Conservation (phyloP, 2,329 filamentous ascomycete species). For the Epichloe glyceriae region DNA sequence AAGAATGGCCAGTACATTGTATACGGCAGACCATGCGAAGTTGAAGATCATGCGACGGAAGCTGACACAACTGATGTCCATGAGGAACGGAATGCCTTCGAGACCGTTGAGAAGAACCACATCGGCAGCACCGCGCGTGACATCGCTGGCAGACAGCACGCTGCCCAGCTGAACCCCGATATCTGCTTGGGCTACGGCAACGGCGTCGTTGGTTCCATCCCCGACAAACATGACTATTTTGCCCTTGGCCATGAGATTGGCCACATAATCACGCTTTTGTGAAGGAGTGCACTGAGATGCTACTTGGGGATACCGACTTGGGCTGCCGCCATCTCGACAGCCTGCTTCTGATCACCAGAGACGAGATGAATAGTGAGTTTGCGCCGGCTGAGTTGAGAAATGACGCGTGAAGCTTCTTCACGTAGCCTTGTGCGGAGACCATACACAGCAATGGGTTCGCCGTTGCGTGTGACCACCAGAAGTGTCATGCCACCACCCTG, state of each 20-base stretch:
- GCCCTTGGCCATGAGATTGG: conserved; percentile 19
- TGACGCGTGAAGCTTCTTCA: conserved; percentile 27
- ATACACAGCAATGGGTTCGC: conserved; percentile 29
- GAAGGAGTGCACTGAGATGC: conserved; percentile 34
- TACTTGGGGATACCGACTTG: conserved; percentile 27
- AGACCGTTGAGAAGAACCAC: conserved; percentile 43
- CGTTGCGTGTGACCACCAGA: conserved; percentile 15
- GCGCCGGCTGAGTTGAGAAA: conserved; percentile 31
- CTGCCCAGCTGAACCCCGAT: conserved; percentile 47
- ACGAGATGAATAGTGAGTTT: conserved; percentile 40
- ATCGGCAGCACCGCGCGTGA: conserved; percentile 42
- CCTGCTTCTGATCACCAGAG: conserved; percentile 39
- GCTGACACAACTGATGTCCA: conserved; percentile 30
- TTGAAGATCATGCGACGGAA: conserved; percentile 41
- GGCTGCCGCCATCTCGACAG: conserved; percentile 35
- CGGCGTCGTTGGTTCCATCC: conserved; percentile 52
- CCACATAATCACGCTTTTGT: conserved; percentile 42
- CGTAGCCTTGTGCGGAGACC: conserved; percentile 29
- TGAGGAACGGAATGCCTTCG: conserved; percentile 34
- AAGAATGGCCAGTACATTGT: conserved; percentile 49
- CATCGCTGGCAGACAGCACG: conserved; percentile 30
- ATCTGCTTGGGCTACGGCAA: conserved; percentile 45
- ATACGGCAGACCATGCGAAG: conserved; percentile 47
- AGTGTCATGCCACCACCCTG: conserved; percentile 14
- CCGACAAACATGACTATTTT: conserved; percentile 42